Evolutionary conservation across 805 yeast genomes (phyloP).

Genomic region (Metschnikowia picachoensis): DNA sequence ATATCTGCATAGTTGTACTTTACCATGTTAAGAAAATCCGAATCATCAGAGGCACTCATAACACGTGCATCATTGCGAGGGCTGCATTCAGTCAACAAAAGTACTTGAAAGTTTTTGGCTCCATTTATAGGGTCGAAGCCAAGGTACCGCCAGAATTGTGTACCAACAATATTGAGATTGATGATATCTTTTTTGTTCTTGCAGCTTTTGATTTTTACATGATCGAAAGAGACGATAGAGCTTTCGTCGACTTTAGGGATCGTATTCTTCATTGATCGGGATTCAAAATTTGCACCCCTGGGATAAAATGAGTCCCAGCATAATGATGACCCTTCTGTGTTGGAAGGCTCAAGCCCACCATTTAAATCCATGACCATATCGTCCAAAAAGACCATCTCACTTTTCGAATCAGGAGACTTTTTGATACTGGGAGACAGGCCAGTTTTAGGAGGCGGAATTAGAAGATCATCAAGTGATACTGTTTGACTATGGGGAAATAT

Average conservation of each 20-base stretch:
- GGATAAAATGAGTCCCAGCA: slow-evolving; percentile 36
- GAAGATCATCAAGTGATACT: slow-evolving; percentile 33
- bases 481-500: slow-evolving; percentile 32
- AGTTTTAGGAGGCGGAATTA: slow-evolving; percentile 18
- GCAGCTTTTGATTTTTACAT: slow-evolving; percentile 25
- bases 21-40: slow-evolving; percentile 39
- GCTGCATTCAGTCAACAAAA: slow-evolving; percentile 40
- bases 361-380: slow-evolving; percentile 28
- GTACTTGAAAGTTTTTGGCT: slow-evolving; percentile 48
- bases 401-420: slow-evolving; percentile 5
- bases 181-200: slow-evolving; percentile 38
- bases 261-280: slow-evolving; percentile 1
- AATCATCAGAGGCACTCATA: not conserved
- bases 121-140: slow-evolving; percentile 52
- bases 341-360: not conserved
- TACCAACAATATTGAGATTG: slow-evolving; percentile 43
- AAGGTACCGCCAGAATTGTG: slow-evolving; percentile 54
- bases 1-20: slow-evolving; percentile 44
- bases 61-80: not conserved
- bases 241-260: slow-evolving; percentile 19
- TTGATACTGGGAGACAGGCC: not conserved
- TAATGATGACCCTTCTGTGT: slow-evolving; percentile 8
- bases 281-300: slow-evolving; percentile 17
- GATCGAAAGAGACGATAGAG: slow-evolving; percentile 22
- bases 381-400: slow-evolving; percentile 35